Conservation (phyloP, 2,329 filamentous ascomycete species). For the Emmonsiellopsis sp. region DNA sequence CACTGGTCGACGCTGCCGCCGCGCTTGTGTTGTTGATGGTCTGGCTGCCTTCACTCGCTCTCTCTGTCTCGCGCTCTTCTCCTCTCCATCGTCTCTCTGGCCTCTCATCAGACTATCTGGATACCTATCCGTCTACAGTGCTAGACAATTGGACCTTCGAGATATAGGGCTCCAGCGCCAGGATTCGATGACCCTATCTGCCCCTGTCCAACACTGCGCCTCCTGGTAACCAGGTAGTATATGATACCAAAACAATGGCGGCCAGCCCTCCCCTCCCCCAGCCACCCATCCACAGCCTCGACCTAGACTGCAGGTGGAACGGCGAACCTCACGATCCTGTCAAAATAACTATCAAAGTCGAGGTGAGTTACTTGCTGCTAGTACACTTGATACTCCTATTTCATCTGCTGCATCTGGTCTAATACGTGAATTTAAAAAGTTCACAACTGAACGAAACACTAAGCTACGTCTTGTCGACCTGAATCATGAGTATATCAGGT, state of each 20-base stretch:
- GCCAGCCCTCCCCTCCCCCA: neutral
- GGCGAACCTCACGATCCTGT: conserved; percentile 15
- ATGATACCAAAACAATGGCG: neutral
- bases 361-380: conserved; percentile 19
- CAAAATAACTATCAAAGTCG: conserved; percentile 19
- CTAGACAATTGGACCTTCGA: too few relatives aligned
- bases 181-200: too few relatives aligned
- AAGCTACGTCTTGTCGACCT: conserved; percentile 1
- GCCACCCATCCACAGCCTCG: conserved; percentile 18
- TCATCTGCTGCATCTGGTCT: neutral
- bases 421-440: neutral
- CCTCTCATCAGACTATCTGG: too few relatives aligned
- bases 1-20: too few relatives aligned
- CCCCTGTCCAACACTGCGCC: too few relatives aligned
- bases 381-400: neutral
- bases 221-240: neutral
- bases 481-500: neutral
- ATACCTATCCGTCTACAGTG: too few relatives aligned
- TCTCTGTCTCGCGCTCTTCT: too few relatives aligned
- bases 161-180: too few relatives aligned
- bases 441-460: neutral
- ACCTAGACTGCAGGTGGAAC: conserved; percentile 24
- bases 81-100: too few relatives aligned
- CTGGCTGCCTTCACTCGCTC: too few relatives aligned
- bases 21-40: too few relatives aligned